Base-by-base conservation (phyloP, 2,329 filamentous ascomycete genomes). In the Fusarium sarcochroum region DNA sequence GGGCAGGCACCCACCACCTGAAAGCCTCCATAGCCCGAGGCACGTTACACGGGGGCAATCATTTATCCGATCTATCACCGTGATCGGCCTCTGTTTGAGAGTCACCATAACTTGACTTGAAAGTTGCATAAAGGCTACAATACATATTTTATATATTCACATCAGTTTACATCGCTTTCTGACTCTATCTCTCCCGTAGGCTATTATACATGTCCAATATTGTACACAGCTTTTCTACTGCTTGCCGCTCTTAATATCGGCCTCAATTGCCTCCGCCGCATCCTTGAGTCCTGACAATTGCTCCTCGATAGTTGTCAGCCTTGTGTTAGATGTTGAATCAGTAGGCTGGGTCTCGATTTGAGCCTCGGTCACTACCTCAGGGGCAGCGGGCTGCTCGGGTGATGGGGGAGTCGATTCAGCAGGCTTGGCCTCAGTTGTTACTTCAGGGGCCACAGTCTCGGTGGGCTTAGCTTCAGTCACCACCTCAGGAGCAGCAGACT, bases 201-300 rank as follows among this genome's bases (percentile, higher is more conserved):
- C 60, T 70, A 70, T 71, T 70, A 67, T 70, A 66, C 63, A 65
- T 66, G 38, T 58, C 50, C 44, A 59, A 66, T 72, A 73, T 73
- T 70, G 68, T 70, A 75, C 71, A 71, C 49, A 58, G 57, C 66
- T 59, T 63, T 56, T 70, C 65, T 71, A 67, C 61, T 68, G 44
- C 66, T 73, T 63, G 50, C 49, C 53, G n/a, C 66, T 45, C 41
- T 71, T 66, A 41, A 73, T 61, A 27, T 72, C 62, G 10, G 63
- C 60, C 66, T 73, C 73, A 18, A 73, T 66, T 38, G 70, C 71
- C 18, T 51, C 38, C 4, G 71, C 65, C 13, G 62, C 66, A 34
- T 63, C 55, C 27, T 59, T 66, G n/a, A 70, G 55, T 18, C 63
- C 58, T 4, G 66, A 58, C 38, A 73, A 34, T 40, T 73, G 62